Conservation (phyloP, 208 protist genomes). For the Sergeia podlipaevii region DNA sequence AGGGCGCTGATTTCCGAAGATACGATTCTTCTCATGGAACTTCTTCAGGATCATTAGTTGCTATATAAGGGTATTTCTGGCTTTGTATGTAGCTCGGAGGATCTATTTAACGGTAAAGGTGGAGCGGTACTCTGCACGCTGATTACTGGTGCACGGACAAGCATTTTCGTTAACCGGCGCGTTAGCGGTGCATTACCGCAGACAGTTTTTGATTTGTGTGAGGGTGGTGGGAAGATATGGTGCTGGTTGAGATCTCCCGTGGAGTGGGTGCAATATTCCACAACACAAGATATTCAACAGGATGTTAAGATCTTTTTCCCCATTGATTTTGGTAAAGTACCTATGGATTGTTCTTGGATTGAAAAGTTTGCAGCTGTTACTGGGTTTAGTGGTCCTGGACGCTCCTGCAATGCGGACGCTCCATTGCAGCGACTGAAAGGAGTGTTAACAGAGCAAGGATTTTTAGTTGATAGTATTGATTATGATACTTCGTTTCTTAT, state of each 20-base stretch:
- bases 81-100: background rate
- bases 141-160: constrained; percentile 33
- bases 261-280: background rate
- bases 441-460: constrained; percentile 20
- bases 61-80: constrained; percentile 5
- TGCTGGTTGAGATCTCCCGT: constrained; percentile 9
- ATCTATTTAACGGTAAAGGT: background rate
- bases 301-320: constrained; percentile 5
- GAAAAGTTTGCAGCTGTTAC: constrained; percentile 14
- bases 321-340: background rate
- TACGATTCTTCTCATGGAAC: constrained; percentile 23
- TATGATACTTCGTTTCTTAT: constrained; percentile 39
- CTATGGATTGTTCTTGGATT: constrained; percentile 15
- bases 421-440: constrained; percentile 16
- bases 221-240: constrained; percentile 30
- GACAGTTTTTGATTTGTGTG: constrained; percentile 17
- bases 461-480: constrained; percentile 9
- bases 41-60: constrained; percentile 10
- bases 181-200: constrained; percentile 17
- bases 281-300: background rate
- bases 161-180: constrained; percentile 15
- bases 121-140: constrained; percentile 16
- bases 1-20: constrained; percentile 23
- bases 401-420: background rate
- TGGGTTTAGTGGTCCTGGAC: constrained; percentile 5